phyloP scores from a whole-genome alignment of 1,284 basidiomycete genomes.

The Exsudoporus floridanus region DNA sequence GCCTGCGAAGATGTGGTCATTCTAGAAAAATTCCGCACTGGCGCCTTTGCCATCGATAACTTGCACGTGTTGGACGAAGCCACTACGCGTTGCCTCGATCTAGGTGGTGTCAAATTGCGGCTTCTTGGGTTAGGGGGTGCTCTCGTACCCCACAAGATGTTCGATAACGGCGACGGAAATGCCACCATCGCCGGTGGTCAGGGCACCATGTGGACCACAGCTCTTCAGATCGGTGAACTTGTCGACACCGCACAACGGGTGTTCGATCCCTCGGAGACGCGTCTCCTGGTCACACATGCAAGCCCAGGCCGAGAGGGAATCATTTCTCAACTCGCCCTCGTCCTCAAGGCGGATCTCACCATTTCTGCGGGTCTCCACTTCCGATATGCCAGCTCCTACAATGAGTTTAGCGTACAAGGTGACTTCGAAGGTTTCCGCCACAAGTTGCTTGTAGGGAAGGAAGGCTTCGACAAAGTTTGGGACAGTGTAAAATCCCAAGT shows the following conservation, averaged over 20 bases:
- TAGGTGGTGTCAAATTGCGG: slow-evolving; percentile 91
- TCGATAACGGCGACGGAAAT: slow-evolving; percentile 92
- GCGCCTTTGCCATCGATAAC: slow-evolving; percentile 81
- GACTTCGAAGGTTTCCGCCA: slow-evolving; percentile 88
- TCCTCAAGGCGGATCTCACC: slow-evolving; percentile 92
- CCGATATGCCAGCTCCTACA: slow-evolving; percentile 94
- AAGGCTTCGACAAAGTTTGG: slow-evolving; percentile 89
- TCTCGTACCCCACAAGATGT: slow-evolving; percentile 95
- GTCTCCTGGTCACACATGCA: slow-evolving; percentile 90
- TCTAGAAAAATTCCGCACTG: slow-evolving; percentile 88
- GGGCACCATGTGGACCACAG: slow-evolving; percentile 99
- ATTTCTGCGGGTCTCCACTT: slow-evolving; percentile 96
- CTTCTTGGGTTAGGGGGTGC: slow-evolving; percentile 95
- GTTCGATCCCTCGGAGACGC: slow-evolving; percentile 90
- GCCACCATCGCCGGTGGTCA: slow-evolving; percentile 97
- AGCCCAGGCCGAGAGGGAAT: slow-evolving; percentile 93
- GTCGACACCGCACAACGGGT: slow-evolving; percentile 96
- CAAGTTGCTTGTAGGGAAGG: slow-evolving; percentile 80
- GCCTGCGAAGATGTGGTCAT: slow-evolving; percentile 96
- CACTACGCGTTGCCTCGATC: slow-evolving; percentile 84
- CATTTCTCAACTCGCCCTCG: slow-evolving; percentile 86
- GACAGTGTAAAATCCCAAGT: slow-evolving; percentile 92
- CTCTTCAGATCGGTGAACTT: slow-evolving; percentile 95
- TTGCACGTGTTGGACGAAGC: slow-evolving; percentile 93
- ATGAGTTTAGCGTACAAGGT: slow-evolving; percentile 92